A percentile compares a stretch with the other conserved stretches of the same genome.
These are phyloP conservation scores for Colletotrichum noveboracense DNA, from an alignment of 2,329 filamentous ascomycete species.

Conservation along the genomic window DNA sequence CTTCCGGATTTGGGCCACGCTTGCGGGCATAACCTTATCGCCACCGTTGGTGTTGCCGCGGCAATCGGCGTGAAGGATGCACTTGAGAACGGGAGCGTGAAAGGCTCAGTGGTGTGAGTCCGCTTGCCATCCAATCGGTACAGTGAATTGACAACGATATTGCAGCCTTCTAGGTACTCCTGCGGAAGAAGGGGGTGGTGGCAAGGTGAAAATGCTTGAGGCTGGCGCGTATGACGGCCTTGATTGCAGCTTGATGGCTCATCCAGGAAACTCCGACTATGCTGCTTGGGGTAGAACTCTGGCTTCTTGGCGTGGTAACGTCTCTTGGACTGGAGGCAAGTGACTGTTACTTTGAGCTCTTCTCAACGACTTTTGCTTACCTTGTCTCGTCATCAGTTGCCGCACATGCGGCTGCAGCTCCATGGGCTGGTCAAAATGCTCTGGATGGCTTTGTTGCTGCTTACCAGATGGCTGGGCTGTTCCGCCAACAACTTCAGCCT, in stretches of 20 bases:
- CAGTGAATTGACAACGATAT: accelerated
- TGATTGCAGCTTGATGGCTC: slow-evolving; percentile 3
- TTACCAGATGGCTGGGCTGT: slow-evolving; percentile 7
- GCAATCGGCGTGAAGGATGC: slow-evolving; percentile 32
- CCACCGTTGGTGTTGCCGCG: slow-evolving; percentile 34
- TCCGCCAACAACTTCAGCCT: slow-evolving; percentile 26
- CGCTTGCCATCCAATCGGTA: accelerated
- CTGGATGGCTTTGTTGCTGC: neutral
- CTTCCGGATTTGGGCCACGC: slow-evolving; percentile 39
- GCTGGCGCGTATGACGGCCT: slow-evolving; percentile 48
- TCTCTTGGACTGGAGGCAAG: neutral
- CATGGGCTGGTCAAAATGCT: neutral
- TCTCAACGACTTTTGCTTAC: accelerated
- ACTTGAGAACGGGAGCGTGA: neutral
- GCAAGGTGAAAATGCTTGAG: slow-evolving; percentile 51
- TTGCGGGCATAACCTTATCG: slow-evolving; percentile 35
- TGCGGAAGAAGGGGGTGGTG: slow-evolving; percentile 35
- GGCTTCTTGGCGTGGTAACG: neutral
- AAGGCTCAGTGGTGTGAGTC: neutral
- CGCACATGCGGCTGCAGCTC: neutral
- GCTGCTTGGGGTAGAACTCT: slow-evolving; percentile 12
- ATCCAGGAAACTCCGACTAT: neutral
- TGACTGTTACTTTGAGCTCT: accelerated
- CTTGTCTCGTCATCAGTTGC: accelerated
- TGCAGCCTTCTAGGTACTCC: slow-evolving; percentile 23